Conservation (phyloP, 768 basidiomycete species). For the Rhizopogon sp. region DNA sequence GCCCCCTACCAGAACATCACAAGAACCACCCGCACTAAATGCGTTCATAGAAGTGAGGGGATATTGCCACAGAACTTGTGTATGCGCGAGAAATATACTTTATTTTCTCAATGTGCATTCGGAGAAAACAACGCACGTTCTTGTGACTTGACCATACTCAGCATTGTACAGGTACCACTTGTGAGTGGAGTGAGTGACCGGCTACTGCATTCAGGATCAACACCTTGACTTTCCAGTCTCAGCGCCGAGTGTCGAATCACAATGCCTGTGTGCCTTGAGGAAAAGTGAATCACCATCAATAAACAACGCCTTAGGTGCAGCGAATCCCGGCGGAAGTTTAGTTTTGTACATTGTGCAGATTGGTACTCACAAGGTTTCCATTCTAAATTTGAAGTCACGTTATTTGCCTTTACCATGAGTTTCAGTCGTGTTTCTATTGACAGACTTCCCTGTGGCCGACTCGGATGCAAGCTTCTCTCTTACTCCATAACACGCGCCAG, state of each 20-base stretch:
- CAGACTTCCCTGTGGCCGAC: neutral
- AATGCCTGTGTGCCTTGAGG: neutral
- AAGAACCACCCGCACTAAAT: slow-evolving; percentile 82
- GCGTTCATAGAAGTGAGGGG: slow-evolving; percentile 2
- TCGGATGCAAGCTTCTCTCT: neutral
- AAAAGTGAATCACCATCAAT: neutral
- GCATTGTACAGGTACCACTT: neutral
- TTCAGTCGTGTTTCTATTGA: neutral
- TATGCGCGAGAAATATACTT: slow-evolving; percentile 18
- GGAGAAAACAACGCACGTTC: neutral
- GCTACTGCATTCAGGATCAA: neutral
- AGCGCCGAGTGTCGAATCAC: neutral
- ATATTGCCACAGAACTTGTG: slow-evolving; percentile 6
- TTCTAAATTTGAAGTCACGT: neutral
- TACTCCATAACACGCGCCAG: neutral
- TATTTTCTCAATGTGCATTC: neutral
- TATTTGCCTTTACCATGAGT: slow-evolving; percentile 1
- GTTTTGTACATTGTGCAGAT: neutral
- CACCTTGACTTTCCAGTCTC: neutral
- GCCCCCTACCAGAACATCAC: slow-evolving; percentile 62
- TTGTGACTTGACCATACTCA: neutral
- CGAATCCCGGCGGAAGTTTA: neutral
- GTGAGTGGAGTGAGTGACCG: neutral
- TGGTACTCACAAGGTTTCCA: neutral
- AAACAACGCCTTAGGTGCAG: neutral